Conservation (phyloP, 1,139 yeast genomes). For the Saccharomycopsis hybrid region DNA sequence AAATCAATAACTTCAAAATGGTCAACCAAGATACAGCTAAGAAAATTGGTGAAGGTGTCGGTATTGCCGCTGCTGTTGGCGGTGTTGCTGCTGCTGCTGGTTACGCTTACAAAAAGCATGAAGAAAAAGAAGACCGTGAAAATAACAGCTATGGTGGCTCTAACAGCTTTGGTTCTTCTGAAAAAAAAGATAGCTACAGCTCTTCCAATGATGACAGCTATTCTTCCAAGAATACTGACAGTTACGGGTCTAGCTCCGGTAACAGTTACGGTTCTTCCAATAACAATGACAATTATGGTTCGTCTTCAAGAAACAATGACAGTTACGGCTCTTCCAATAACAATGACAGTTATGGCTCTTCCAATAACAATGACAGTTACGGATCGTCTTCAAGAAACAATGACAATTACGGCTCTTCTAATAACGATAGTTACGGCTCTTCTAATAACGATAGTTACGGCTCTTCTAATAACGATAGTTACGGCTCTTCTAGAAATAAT, state of each 20-base stretch:
- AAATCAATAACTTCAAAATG: not conserved
- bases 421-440: constrained; percentile 4
- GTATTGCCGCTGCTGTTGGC: constrained; percentile 6
- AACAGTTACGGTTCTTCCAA: constrained; percentile 1
- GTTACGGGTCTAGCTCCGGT: not conserved
- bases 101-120: not conserved
- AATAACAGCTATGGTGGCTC: not conserved
- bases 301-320: constrained; percentile 1
- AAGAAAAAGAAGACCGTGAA: not conserved
- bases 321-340: constrained; percentile 3
- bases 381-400: constrained; percentile 7
- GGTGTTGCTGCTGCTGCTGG: constrained; percentile 4
- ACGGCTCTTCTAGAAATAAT: not conserved
- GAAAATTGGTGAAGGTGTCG: constrained; percentile 2
- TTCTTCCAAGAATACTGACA: not conserved
- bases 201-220: constrained; percentile 1
- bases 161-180: constrained; percentile 3
- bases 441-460: constrained; percentile 1
- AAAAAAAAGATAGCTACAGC: constrained; percentile 7
- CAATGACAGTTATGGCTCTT: constrained; percentile 5
- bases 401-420: constrained; percentile 12
- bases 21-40: not conserved
- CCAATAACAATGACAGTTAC: not conserved
- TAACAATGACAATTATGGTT: not conserved
- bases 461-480: not conserved